Evolutionary conservation across 441 rosid species (phyloP), one percentile per base, ranked within the genome.

Genomic region (Arabidopsis hybrid): DNA sequence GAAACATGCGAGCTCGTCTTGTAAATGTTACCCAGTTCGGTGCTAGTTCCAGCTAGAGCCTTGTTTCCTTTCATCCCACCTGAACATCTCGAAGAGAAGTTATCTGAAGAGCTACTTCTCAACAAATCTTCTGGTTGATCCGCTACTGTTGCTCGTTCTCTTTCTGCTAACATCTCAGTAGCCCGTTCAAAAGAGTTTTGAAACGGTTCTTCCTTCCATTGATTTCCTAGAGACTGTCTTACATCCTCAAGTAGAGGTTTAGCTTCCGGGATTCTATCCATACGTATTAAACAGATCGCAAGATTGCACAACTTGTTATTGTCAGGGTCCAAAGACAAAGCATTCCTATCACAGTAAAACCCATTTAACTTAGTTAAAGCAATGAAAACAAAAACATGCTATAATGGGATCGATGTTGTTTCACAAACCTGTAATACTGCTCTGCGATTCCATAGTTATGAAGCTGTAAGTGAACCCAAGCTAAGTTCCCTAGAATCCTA

Each of bases 401-500:
- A 5, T 11, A 17, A 17, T 52, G 60, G 6, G 17, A 8, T 29
- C 4, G 1, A 12, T n/a, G 35, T 1, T 31, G 36, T 40, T n/a
- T 34, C 71, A 56, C 71, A 1, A 75, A 85, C 96, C 88, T 85
- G 84, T 92, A 91, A 71, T 82, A 67, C 12, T 87, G 81, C 65
- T 90, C 93, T 8, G 97, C 91, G 2, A 83, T 82, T 77, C 88
- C 88, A 60, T 86, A 90, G 73, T 90, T 85, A 67, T 82, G 87
- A 57, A 84, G 82, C 88, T 85, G 90, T 74, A 92, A 67, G 56
- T 86, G 84, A 73, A 92, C 93, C 96, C 98, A 92, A 40, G 92
- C 96, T 78, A 92, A 74, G 78, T 89, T 92, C 58, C 92, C 96
- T 17, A 88, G 67, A 58, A 90, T 83, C 83, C 97, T 88, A 73